These are phyloP conservation scores for Amylostereum areolatum DNA, from an alignment of 1,284 basidiomycete genomes.

Conservation along the genomic window DNA sequence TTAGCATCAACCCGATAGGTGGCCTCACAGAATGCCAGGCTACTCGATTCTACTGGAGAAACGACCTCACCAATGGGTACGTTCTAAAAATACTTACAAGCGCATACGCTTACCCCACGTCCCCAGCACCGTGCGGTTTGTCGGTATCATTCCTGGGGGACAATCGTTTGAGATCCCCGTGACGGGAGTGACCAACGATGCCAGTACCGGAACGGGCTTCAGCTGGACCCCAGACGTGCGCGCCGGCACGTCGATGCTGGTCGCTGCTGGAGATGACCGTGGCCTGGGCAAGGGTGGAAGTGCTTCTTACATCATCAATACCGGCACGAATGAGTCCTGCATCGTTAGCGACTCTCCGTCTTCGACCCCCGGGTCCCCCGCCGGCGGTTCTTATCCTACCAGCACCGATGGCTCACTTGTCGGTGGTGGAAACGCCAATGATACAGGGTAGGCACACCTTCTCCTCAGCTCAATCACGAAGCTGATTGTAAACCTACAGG, in stretches of 20 bases:
- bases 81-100: conserved; percentile 9
- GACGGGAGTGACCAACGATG: conserved; percentile 27
- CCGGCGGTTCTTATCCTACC: conserved; percentile 70
- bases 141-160: conserved; percentile 74
- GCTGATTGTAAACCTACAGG: conserved; percentile 7
- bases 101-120: conserved; percentile 3
- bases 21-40: conserved; percentile 55
- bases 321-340: conserved; percentile 45
- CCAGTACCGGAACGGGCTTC: conserved; percentile 52
- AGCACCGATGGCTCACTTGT: conserved; percentile 28
- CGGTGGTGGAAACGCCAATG: conserved; percentile 9
- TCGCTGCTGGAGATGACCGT: conserved; percentile 60
- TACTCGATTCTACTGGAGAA: conserved; percentile 60
- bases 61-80: conserved; percentile 48
- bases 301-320: conserved; percentile 44
- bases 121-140: conserved; percentile 48
- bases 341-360: conserved; percentile 57
- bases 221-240: conserved; percentile 61
- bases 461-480: not conserved
- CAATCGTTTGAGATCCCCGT: conserved; percentile 61
- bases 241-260: conserved; percentile 54
- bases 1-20: conserved; percentile 53
- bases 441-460: not conserved
- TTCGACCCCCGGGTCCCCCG: conserved; percentile 67
- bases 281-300: conserved; percentile 69